Evolutionary conservation across 2,329 filamentous ascomycete species (phyloP), one percentile per base, ranked within the genome.

Genomic region (Aspergillus sp.): DNA sequence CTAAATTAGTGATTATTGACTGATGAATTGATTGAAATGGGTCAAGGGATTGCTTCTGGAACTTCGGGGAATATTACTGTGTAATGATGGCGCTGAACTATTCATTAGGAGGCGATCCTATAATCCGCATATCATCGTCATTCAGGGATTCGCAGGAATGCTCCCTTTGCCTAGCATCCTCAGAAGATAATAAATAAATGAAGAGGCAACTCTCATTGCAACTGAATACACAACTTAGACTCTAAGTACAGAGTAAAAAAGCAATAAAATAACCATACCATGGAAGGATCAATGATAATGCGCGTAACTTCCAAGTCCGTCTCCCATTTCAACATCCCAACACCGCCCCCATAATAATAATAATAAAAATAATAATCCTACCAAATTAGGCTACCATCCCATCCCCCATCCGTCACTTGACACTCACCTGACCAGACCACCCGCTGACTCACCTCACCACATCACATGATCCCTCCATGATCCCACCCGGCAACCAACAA

Each of bases 31-130:
- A 53, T 41, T 53, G 38, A 55, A 28, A 17, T 55, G 52, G 39
- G 52, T 45, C 43, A n/a, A 55, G 30, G 52, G 52, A 19, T 45
- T 47, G 30, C 43, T 55, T 55, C 52, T 55, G 52, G 52, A 55
- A 55, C 25, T 21, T 55, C 52, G 52, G 52, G 52, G 52, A 55
- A 47, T 55, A 55, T 17, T 36, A 36, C 32, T 36, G 32, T 36
- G 32, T 13, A 13, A 21, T 55, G 52, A 55, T 55, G 38, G 52
- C 21, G 19, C 50, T 15, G 19, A 21, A 55, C 38, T 36, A 55
- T 55, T 45, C n/a, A 32, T 19, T 45, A 17, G 52, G 52, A 47
- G 36, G 52, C 39, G 25, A 55, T 55, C 39, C 39, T 55, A 45
- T 55, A 41, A 45, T 55, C 30, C 38, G 32, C 23, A 21, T n/a